Evolutionary conservation across 73 alveolate species (phyloP).

Genomic region (Diophrys sp.): DNA sequence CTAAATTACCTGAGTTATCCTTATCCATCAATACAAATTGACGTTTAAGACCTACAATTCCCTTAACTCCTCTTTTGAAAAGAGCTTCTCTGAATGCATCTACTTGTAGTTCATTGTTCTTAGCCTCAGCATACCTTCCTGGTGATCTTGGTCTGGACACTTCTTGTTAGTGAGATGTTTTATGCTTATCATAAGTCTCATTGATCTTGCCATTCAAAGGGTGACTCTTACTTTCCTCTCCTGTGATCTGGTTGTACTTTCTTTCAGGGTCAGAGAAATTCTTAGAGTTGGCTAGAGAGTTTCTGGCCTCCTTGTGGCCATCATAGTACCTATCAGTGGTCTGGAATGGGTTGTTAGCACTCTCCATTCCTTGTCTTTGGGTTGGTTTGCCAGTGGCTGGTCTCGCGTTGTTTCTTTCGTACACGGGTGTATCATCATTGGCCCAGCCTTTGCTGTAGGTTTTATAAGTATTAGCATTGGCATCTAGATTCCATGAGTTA

Average conservation of each 20-base stretch:
- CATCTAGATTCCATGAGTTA: conserved; percentile 81
- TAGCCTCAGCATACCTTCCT: conserved; percentile 21
- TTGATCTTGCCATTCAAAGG: conserved; percentile 27
- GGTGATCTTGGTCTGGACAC: conserved; percentile 13
- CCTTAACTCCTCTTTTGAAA: conserved; percentile 50
- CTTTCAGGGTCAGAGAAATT: conserved; percentile 20
- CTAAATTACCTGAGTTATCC: conserved; percentile 62
- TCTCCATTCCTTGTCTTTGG: conserved; percentile 42
- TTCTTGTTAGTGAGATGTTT: not conserved
- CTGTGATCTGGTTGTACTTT: conserved; percentile 27
- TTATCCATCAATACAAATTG: conserved; percentile 60
- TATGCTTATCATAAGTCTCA: conserved; percentile 25
- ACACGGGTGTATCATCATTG: conserved; percentile 18
- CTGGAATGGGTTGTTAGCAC: conserved; percentile 49
- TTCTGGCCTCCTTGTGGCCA: conserved; percentile 22
- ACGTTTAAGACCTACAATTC: conserved; percentile 62
- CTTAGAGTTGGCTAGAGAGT: conserved; percentile 28
- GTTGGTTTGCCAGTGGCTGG: conserved; percentile 52
- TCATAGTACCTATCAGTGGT: conserved; percentile 32
- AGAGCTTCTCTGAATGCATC: conserved; percentile 41
- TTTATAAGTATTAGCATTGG: conserved; percentile 34
- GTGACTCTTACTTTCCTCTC: conserved; percentile 32
- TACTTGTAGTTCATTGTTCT: conserved; percentile 31
- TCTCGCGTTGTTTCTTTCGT: conserved; percentile 13
- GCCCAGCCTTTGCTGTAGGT: conserved; percentile 49